Percentiles rank a stretch among this genome's conserved stretches.
phyloP scores from a whole-genome alignment of 495 filamentous ascomycete species.

The Daldinia loculata region DNA sequence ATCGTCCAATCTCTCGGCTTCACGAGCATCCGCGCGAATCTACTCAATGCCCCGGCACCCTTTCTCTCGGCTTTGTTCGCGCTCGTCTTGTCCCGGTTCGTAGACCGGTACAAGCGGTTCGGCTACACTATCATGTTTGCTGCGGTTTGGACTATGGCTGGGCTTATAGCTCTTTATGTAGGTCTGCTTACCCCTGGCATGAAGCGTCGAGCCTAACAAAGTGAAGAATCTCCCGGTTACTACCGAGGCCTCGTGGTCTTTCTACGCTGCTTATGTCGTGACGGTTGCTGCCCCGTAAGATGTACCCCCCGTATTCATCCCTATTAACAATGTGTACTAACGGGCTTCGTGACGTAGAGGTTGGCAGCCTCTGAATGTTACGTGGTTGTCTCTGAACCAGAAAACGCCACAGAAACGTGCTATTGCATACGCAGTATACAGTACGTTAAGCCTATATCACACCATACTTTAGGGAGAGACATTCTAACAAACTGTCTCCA shows the following conservation, averaged over 20 bases:
- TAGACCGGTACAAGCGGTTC: conserved; percentile 32
- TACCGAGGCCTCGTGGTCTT: conserved; percentile 31
- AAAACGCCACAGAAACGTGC: conserved; percentile 32
- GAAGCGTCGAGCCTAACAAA: not conserved
- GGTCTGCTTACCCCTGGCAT: not conserved
- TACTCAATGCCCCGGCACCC: conserved; percentile 27
- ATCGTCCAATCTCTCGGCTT: conserved; percentile 30
- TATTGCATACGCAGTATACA: conserved; percentile 32
- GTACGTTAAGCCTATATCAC: not conserved
- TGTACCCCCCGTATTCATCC: not conserved
- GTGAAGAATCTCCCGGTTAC: conserved; percentile 26
- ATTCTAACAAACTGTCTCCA: conserved; percentile 8
- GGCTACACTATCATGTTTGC: conserved; percentile 27
- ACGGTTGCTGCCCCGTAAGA: conserved; percentile 32
- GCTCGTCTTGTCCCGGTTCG: conserved; percentile 15
- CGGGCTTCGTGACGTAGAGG: conserved; percentile 4
- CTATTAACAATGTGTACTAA: not conserved
- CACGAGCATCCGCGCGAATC: conserved; percentile 27
- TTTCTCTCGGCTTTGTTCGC: conserved; percentile 19
- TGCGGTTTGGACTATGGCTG: conserved; percentile 27
- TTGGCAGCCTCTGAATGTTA: conserved; percentile 34
- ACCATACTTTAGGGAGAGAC: not conserved
- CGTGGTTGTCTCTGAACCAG: conserved; percentile 29
- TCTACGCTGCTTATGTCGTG: conserved; percentile 33
- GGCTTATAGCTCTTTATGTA: conserved; percentile 34